A percentile compares a stretch with the other conserved stretches of the same genome.
Evolutionary conservation across 805 yeast genomes (phyloP).

Genomic region (Lipomyces orientalis): DNA sequence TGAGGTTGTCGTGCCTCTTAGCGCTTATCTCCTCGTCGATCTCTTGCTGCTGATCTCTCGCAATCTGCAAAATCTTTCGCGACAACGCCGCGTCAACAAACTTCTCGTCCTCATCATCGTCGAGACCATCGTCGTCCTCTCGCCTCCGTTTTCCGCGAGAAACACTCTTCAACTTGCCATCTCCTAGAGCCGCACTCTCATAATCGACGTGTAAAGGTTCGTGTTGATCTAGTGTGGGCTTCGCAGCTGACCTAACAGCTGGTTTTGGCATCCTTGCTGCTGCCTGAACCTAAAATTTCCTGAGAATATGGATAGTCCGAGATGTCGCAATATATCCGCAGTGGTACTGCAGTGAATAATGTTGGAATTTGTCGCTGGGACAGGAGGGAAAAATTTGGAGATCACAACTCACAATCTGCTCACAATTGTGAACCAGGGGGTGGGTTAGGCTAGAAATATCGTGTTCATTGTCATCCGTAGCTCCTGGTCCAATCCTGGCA

Average conservation of each 20-base stretch:
- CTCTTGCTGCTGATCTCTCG: conserved; percentile 92
- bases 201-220: conserved; percentile 31
- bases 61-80: conserved; percentile 83
- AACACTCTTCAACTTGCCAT: conserved; percentile 22
- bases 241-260: neutral
- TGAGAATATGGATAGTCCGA: neutral
- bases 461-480: too few relatives aligned
- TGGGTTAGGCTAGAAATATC: neutral
- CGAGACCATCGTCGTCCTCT: conserved; percentile 17
- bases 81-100: conserved; percentile 82
- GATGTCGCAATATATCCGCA: neutral
- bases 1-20: conserved; percentile 19
- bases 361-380: neutral
- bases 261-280: neutral
- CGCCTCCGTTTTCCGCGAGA: conserved; percentile 3
- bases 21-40: conserved; percentile 68
- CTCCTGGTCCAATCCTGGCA: neutral
- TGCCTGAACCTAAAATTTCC: neutral
- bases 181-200: conserved; percentile 33
- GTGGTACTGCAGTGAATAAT: neutral
- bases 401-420: neutral
- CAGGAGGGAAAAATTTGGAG: neutral
- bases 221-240: conserved; percentile 16
- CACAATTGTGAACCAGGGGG: neutral
- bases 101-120: conserved; percentile 60